Percentiles rank a stretch among this genome's conserved stretches.
These are phyloP conservation scores for Geum urbanum DNA, from an alignment of 306 rosid genomes.

Conservation along the genomic window DNA sequence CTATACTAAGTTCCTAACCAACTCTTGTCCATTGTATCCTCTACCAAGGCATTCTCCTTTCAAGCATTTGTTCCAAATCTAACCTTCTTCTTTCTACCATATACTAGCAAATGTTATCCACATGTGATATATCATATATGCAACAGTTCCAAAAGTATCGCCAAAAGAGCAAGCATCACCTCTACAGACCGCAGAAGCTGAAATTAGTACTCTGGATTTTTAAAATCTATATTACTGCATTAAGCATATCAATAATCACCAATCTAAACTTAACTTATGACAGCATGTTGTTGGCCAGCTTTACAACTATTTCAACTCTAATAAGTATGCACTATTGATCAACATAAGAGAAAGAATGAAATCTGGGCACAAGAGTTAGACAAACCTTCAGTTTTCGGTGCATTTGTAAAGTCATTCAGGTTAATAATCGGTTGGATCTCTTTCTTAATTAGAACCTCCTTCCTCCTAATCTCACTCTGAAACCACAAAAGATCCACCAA, in stretches of 20 bases:
- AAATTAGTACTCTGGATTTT: background rate
- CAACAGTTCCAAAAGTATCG: background rate
- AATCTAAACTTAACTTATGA: background rate
- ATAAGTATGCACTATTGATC: background rate
- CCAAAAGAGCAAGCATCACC: background rate
- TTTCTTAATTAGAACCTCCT: conserved; percentile 46
- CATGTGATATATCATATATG: background rate
- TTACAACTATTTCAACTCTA: background rate
- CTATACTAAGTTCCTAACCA: background rate
- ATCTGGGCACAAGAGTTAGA: background rate
- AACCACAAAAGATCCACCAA: conserved; percentile 4
- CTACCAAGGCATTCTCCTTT: background rate
- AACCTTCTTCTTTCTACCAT: background rate
- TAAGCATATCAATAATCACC: background rate
- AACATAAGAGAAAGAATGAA: background rate
- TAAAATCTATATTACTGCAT: background rate
- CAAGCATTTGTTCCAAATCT: background rate
- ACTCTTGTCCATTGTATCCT: background rate
- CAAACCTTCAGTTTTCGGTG: conserved; percentile 55
- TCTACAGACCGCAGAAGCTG: conserved; percentile 1
- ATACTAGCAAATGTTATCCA: background rate
- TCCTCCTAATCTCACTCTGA: conserved; percentile 62
- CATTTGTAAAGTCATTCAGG: conserved; percentile 49
- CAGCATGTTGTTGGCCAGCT: background rate
- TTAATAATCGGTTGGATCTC: conserved; percentile 52